Evolutionary conservation across 2,329 filamentous ascomycete genomes (phyloP).

Genomic region (Aspergillus fructus): DNA sequence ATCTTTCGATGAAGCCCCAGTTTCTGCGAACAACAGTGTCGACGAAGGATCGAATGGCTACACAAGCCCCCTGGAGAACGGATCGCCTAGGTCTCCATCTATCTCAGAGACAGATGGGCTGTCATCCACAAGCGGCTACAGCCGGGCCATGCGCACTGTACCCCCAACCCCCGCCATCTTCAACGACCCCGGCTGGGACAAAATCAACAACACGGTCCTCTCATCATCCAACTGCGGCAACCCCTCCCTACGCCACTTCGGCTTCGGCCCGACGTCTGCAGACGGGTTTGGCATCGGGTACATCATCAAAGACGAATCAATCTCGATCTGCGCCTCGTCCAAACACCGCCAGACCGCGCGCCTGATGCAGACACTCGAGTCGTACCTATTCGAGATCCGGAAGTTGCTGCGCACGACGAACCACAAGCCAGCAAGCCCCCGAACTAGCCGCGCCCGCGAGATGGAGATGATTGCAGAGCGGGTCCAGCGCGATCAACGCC

Average conservation of each 20-base stretch:
- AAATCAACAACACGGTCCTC: constrained; percentile 88
- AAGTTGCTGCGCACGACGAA: constrained; percentile 74
- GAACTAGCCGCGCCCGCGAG: constrained; percentile 61
- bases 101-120: constrained; percentile 41
- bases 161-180: constrained; percentile 71
- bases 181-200: constrained; percentile 87
- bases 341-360: constrained; percentile 92
- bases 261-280: constrained; percentile 89
- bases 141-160: constrained; percentile 46
- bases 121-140: constrained; percentile 56
- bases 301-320: constrained; percentile 93
- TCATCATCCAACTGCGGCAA: constrained; percentile 99
- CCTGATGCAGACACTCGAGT: constrained; percentile 85
- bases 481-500: constrained; percentile 53
- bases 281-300: constrained; percentile 98
- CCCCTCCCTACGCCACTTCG: constrained; percentile 89
- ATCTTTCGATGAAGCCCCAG: constrained; percentile 70
- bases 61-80: constrained; percentile 55
- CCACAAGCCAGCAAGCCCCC: constrained; percentile 52
- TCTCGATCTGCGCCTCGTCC: constrained; percentile 87
- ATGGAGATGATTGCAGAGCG: constrained; percentile 51
- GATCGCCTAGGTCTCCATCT: constrained; percentile 31
- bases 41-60: constrained; percentile 60
- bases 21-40: constrained; percentile 50
- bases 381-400: constrained; percentile 85